Percentiles rank a stretch among this genome's conserved stretches.
phyloP scores from a whole-genome alignment of 305 asterid species.

The Ilex paraguariensis region DNA sequence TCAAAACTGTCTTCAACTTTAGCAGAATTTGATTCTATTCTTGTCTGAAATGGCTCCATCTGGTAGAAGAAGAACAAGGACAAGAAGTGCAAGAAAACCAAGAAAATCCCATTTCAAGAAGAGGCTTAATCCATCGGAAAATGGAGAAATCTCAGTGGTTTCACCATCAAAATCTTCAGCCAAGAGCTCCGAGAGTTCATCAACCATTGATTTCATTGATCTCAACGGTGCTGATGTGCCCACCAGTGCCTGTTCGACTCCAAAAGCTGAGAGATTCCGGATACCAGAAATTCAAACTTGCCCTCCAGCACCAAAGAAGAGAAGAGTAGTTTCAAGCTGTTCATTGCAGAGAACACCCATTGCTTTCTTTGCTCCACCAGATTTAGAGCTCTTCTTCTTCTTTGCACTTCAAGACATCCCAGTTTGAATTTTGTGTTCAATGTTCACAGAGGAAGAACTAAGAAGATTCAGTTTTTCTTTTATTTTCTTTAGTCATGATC shows the following conservation, averaged over 20 bases:
- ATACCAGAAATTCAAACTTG: conserved; percentile 71
- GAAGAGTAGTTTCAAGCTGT: conserved; percentile 19
- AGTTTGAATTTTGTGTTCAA: conserved; percentile 18
- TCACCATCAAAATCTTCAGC: conserved; percentile 22
- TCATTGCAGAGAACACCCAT: conserved; percentile 33
- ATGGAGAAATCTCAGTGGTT: conserved; percentile 10
- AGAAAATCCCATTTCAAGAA: conserved; percentile 25
- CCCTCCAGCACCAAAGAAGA: conserved; percentile 83
- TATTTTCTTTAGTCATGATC: neutral
- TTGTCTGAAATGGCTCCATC: conserved; percentile 46
- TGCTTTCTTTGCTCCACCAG: conserved; percentile 57
- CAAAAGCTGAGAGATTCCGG: conserved; percentile 47
- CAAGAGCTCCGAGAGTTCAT: conserved; percentile 11
- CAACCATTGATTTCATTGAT: conserved; percentile 5
- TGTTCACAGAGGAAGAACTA: conserved; percentile 1
- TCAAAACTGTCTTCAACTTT: neutral
- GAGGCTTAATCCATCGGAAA: conserved; percentile 8
- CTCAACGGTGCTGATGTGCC: neutral
- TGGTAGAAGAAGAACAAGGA: conserved; percentile 28
- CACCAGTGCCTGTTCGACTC: conserved; percentile 43
- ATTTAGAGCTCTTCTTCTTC: conserved; percentile 61
- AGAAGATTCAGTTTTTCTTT: neutral
- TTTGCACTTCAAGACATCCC: conserved; percentile 38
- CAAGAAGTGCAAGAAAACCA: conserved; percentile 21
- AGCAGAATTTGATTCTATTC: neutral